These are phyloP conservation scores for Lotmaria passim DNA, from an alignment of 208 protist species.

Conservation along the genomic window DNA sequence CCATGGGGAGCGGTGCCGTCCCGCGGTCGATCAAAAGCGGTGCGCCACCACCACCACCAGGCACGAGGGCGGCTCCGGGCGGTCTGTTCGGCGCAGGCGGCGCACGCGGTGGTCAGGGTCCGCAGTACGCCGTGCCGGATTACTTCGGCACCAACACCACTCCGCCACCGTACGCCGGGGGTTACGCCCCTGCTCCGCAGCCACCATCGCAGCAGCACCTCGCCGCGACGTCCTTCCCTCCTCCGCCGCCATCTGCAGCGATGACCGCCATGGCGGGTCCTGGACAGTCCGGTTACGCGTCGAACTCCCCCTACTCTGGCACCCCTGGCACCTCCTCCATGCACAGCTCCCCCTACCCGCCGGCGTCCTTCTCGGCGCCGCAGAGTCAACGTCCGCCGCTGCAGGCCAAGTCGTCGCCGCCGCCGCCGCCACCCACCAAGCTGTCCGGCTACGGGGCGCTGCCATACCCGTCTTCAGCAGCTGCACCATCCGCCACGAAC, in stretches of 20 bases:
- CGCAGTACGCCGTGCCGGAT: constrained; percentile 72
- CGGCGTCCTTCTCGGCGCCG: neutral
- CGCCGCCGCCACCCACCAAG: neutral
- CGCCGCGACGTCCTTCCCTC: neutral
- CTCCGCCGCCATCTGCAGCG: constrained; percentile 3
- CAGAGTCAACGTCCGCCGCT: neutral
- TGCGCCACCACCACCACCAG: constrained; percentile 26
- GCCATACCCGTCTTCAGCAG: constrained; percentile 8
- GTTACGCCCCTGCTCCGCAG: neutral
- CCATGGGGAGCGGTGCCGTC: neutral
- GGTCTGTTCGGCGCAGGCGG: constrained; percentile 17
- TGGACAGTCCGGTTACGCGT: neutral
- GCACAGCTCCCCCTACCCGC: constrained; percentile 7
- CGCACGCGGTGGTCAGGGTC: constrained; percentile 19
- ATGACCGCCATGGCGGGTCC: neutral
- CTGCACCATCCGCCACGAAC: neutral
- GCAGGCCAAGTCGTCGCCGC: neutral
- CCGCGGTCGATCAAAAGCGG: neutral
- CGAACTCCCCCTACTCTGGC: neutral
- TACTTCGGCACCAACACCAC: constrained; percentile 51
- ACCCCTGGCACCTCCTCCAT: constrained; percentile 5
- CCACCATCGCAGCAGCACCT: neutral
- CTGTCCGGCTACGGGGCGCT: neutral
- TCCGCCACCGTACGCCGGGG: constrained; percentile 5
- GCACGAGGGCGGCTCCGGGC: neutral